Base-by-base conservation (phyloP, 768 basidiomycete genomes). In the Leucocoprinus birnbaumii region DNA sequence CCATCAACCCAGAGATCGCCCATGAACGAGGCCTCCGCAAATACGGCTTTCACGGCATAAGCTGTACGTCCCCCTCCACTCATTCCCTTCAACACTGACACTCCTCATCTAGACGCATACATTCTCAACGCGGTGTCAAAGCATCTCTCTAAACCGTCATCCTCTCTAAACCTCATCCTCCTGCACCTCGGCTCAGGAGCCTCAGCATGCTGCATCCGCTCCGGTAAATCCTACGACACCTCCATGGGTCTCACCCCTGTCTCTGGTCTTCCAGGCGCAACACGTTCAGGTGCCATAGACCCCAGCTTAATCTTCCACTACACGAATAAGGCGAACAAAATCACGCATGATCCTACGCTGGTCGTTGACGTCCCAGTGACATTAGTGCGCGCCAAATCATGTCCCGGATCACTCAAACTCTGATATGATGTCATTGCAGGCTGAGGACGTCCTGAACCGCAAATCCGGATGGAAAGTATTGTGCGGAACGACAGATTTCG, bases 101-200 rank as follows among this genome's bases (percentile, higher is more conserved):
- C 19, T 49, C 5, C 49, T 35, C 8, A 8, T 1, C 21, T 11
- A 87, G 87, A 89, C 58, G 70, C 82, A 0, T 87, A 80, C 61
- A 91, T 94, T 65, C 77, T 87, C 5, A 78, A 80, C 41, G 68
- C 80, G 16, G 83, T 89, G 16, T 77, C 89, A 0, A 51, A 70
- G 2, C 76, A 83, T 63, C 74, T 95, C 9, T 55, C 74, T 3
- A 87, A 82, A 74, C 71, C 77, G 1, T 63, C 73, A 18, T 62
- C 73, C 11, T 62, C 81, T 9, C 71, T 87, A 44, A 92, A 87
- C 65, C 76, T 95, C 48, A 91, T 96, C 55, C 77, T 91, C 14
- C 75, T 92, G 26, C 94, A 96, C 67, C 82, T 96, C 53, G 94
- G 94, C 3, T 91, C 90, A n/a, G 94, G 94, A 13, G 94, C 93